Evolutionary conservation across 495 filamentous ascomycete species (phyloP).

Genomic region (Oleoguttula mirabilis): DNA sequence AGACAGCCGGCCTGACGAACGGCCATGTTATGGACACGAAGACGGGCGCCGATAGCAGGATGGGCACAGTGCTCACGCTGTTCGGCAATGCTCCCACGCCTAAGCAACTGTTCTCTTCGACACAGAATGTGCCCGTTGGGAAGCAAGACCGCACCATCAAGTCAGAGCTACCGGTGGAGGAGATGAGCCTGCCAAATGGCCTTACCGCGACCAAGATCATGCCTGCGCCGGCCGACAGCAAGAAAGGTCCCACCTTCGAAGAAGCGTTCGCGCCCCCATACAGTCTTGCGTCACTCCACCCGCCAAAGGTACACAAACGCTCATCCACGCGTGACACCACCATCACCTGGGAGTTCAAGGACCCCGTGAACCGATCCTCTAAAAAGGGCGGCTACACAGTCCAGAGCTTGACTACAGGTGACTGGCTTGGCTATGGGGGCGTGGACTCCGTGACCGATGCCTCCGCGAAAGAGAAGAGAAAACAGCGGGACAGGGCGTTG

Average conservation of each 20-base stretch:
- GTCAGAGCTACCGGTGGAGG: slow-evolving; percentile 39
- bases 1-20: background rate
- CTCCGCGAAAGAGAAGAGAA: slow-evolving; percentile 48
- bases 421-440: slow-evolving; percentile 55
- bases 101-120: slow-evolving; percentile 73
- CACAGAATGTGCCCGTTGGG: slow-evolving; percentile 40
- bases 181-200: slow-evolving; percentile 57
- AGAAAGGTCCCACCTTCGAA: slow-evolving; percentile 51
- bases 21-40: background rate
- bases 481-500: slow-evolving; percentile 57
- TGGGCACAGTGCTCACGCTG: slow-evolving; percentile 54
- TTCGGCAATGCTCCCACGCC: slow-evolving; percentile 57
- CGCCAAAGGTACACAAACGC: slow-evolving; percentile 56
- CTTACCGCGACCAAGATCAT: slow-evolving; percentile 58
- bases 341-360: slow-evolving; percentile 46
- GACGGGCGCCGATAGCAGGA: background rate
- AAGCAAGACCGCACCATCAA: slow-evolving; percentile 33
- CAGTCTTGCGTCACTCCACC: slow-evolving; percentile 52
- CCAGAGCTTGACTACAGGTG: slow-evolving; percentile 46
- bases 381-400: slow-evolving; percentile 43
- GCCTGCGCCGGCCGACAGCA: slow-evolving; percentile 38
- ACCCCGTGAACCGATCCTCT: slow-evolving; percentile 36
- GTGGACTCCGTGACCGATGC: slow-evolving; percentile 40
- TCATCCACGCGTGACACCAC: slow-evolving; percentile 46
- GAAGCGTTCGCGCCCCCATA: slow-evolving; percentile 68